A percentile compares a stretch with the other conserved stretches of the same genome.
Conservation (phyloP, 306 rosid species). For the Cicer judaicum region DNA sequence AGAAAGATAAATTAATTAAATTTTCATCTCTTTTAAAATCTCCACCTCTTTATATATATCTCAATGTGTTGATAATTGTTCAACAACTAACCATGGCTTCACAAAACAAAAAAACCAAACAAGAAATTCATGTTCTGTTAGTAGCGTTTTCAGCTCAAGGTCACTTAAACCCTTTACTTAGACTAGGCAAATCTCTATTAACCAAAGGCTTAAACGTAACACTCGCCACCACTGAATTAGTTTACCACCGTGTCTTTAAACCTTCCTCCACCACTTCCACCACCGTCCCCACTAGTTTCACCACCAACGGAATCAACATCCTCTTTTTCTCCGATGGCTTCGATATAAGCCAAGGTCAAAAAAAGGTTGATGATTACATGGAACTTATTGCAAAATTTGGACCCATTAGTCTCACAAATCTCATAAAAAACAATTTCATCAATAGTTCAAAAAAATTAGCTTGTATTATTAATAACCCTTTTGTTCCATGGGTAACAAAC, state of each 20-base stretch:
- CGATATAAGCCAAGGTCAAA: not conserved
- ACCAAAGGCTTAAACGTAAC: constrained; percentile 57
- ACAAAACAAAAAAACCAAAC: not conserved
- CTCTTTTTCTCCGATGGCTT: constrained; percentile 54
- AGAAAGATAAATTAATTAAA: too few species aligned
- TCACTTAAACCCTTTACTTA: constrained; percentile 58
- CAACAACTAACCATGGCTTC: constrained; percentile 34
- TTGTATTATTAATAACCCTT: constrained; percentile 58
- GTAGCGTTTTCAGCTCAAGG: constrained; percentile 63
- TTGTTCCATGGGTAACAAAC: constrained; percentile 62
- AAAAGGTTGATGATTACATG: constrained; percentile 39
- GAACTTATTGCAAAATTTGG: constrained; percentile 41
- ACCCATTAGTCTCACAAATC: constrained; percentile 46
- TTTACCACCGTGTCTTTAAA: constrained; percentile 50
- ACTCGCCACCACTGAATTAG: constrained; percentile 59
- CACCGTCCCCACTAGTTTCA: constrained; percentile 39
- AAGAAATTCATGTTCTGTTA: constrained; percentile 51
- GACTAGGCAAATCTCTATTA: constrained; percentile 46
- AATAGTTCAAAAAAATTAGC: constrained; percentile 32
- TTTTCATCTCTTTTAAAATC: too few species aligned
- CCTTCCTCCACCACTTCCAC: constrained; percentile 4
- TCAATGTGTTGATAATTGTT: too few species aligned
- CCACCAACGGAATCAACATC: constrained; percentile 50
- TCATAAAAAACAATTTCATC: constrained; percentile 46
- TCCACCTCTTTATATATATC: too few species aligned